Evolutionary conservation across 108 stramenopile species (phyloP).

Genomic region (Pseudonitzschia multistriata): DNA sequence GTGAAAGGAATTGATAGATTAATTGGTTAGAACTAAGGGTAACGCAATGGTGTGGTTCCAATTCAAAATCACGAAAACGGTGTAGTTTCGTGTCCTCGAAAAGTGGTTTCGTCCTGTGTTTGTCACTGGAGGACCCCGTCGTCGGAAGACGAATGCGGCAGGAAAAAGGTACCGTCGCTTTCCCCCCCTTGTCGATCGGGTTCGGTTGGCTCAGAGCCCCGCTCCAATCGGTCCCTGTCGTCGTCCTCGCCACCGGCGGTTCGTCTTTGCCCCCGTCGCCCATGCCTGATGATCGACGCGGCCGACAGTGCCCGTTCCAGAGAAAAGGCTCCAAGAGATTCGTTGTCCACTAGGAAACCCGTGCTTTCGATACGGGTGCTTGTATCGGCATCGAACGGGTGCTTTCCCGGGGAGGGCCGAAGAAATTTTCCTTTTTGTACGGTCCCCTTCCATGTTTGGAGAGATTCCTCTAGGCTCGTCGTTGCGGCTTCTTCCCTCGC

Average conservation of each 20-base stretch:
- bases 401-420: slow-evolving; percentile 12
- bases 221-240: too few species aligned
- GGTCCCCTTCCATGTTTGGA: slow-evolving; percentile 1
- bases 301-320: slow-evolving; percentile 22
- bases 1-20: too few species aligned
- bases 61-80: too few species aligned
- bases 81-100: too few species aligned
- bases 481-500: neutral
- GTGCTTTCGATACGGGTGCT: neutral
- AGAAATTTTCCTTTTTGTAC: slow-evolving; percentile 31
- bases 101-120: neutral
- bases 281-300: neutral
- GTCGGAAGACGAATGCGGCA: slow-evolving; percentile 1
- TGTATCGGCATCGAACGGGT: slow-evolving; percentile 20
- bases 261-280: neutral
- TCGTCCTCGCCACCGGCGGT: neutral
- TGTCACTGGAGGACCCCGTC: neutral
- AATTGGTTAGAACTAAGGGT: too few species aligned
- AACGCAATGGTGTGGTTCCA: too few species aligned
- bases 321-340: slow-evolving; percentile 7
- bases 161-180: neutral
- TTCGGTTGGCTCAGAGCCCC: too few species aligned
- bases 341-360: slow-evolving; percentile 38
- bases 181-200: neutral
- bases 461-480: neutral